Evolutionary conservation across 73 alveolate species (phyloP), one percentile per base, ranked within the genome.

Genomic region (Diophrys sp.): DNA sequence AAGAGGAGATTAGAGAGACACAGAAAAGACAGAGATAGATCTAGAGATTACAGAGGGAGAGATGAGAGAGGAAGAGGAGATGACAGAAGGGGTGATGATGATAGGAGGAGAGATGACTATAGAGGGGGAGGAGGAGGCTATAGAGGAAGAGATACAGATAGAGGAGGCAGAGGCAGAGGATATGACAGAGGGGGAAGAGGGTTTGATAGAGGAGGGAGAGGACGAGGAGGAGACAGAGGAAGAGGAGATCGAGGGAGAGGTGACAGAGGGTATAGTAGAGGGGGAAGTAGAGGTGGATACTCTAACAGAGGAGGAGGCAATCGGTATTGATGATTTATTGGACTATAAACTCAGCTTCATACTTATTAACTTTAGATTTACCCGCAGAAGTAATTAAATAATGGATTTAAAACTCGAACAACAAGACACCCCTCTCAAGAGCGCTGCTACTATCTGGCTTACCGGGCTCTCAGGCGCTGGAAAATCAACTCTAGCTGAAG

Each of bases 401-500:
- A 44, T 44, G 62, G 62, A 44, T 11, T 44, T 18, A 44, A 44
- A 44, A 18, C 5, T 44, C n/a, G n/a, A n/a, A n/a, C n/a, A n/a
- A 44, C 18, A 5, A 44, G 18, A 44, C 62, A 44, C 62, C 5
- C 62, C 62, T 44, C 18, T 44, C n/a, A 44, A 44, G 18, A 44
- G 18, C 62, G 18, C n/a, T 44, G 62, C 62, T 27, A 82, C 90
- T 28, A 32, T 82, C 74, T 82, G 90, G 90, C 72, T 82, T 67
- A 82, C 90, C 30, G 90, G 90, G 1, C 81, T 82, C 72, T 73
- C 84, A 11, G 90, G 86, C 11, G 90, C 90, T 14, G 90, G 90
- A 23, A 82, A 82, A 76, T 54, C 86, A 5, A 82, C 90, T 24
- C 70, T 82, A 23, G 81, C 90, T 2, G 29, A 33, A 5, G 75